These are phyloP conservation scores for Penicillium paxilli DNA, from an alignment of 495 filamentous ascomycete genomes.

Conservation along the genomic window DNA sequence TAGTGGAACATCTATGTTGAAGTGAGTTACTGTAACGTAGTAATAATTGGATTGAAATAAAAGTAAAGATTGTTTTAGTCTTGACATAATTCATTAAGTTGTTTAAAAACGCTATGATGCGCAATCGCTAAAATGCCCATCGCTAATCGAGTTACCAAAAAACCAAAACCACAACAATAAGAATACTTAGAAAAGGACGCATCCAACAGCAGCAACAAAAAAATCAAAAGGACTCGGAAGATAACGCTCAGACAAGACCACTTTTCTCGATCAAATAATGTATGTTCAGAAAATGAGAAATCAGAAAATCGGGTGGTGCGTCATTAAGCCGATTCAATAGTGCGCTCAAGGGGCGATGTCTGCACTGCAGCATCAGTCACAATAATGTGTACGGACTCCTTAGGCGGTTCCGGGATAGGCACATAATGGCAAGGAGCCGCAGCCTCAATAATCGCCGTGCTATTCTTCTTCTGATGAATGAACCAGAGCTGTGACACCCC, in stretches of 20 bases:
- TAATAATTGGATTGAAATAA: background rate
- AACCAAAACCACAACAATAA: background rate
- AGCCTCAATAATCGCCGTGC: constrained; percentile 37
- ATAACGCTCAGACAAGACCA: too few relatives aligned
- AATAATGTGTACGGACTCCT: constrained; percentile 40
- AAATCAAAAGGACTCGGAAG: too few relatives aligned
- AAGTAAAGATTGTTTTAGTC: background rate
- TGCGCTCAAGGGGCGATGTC: too few relatives aligned
- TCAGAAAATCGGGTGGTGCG: background rate
- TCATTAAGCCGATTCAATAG: background rate
- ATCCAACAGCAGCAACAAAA: too few relatives aligned
- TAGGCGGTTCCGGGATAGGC: constrained; percentile 20
- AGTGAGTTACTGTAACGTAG: background rate
- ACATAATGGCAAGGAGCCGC: constrained; percentile 29
- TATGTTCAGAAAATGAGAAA: background rate
- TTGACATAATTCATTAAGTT: background rate
- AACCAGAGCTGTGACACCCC: constrained; percentile 70
- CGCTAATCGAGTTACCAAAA: background rate
- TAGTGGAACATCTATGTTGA: too few relatives aligned
- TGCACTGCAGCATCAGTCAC: constrained; percentile 38
- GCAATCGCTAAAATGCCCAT: background rate
- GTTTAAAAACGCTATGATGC: background rate
- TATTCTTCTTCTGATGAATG: constrained; percentile 52
- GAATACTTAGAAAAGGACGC: too few relatives aligned
- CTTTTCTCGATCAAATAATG: background rate